Conservation (phyloP, 1,284 basidiomycete species). For the Melampsora larici-populina region DNA sequence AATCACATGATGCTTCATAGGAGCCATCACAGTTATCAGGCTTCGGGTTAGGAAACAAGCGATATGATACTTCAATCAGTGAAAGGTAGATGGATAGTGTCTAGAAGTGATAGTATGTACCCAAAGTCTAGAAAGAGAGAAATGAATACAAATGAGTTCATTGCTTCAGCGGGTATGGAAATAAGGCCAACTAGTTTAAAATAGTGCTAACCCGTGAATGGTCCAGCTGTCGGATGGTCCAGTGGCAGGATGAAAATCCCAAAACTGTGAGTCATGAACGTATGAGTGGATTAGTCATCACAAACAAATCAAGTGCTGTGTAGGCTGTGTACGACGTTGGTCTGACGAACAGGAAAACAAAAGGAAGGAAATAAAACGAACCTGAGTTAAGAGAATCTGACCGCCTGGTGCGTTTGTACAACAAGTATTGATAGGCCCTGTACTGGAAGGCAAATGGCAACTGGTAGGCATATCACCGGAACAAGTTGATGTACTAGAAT, state of each 20-base stretch:
- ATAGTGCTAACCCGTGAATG: constrained; percentile 60
- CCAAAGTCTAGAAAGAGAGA: not conserved
- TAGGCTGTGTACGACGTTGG: not conserved
- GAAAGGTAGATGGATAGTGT: constrained; percentile 29
- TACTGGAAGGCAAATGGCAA: constrained; percentile 23
- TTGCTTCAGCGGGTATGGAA: not conserved
- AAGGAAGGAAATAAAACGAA: not conserved
- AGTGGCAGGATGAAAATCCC: constrained; percentile 64
- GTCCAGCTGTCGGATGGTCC: constrained; percentile 70
- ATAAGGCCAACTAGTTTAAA: not conserved
- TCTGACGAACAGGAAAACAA: not conserved
- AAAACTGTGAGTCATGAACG: constrained; percentile 57
- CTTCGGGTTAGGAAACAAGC: not conserved
- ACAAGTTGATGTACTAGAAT: constrained; percentile 2
- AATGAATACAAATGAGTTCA: not conserved
- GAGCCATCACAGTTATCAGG: constrained; percentile 65
- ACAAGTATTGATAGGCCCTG: constrained; percentile 8
- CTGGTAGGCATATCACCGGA: constrained; percentile 9
- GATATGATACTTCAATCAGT: not conserved
- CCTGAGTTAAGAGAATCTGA: constrained; percentile 42
- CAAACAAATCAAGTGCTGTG: not conserved
- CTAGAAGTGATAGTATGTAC: not conserved
- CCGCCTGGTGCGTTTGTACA: constrained; percentile 41
- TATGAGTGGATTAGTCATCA: not conserved
- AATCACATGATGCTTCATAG: constrained; percentile 65